Percentiles rank a stretch among this genome's conserved stretches.
These are phyloP conservation scores for Aphanocladium album DNA, from an alignment of 2,329 filamentous ascomycete genomes.

Conservation along the genomic window DNA sequence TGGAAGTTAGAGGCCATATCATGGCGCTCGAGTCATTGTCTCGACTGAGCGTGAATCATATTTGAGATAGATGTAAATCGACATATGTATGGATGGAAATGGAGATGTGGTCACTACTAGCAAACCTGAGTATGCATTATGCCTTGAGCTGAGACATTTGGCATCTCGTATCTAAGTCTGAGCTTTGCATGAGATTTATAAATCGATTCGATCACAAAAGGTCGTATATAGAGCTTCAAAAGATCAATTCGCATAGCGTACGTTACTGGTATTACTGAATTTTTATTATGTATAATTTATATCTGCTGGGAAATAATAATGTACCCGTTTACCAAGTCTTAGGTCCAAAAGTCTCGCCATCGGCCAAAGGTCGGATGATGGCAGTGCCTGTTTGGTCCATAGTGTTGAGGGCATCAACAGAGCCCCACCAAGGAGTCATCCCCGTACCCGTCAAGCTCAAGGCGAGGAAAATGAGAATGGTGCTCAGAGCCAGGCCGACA, in stretches of 20 bases:
- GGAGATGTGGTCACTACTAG: too few relatives aligned
- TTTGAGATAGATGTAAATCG: too few relatives aligned
- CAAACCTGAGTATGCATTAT: too few relatives aligned
- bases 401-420: conserved; percentile 28
- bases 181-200: not conserved
- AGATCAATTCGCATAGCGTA: not conserved
- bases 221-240: not conserved
- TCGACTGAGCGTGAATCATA: too few relatives aligned
- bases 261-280: not conserved
- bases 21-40: too few relatives aligned
- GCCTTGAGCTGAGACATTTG: too few relatives aligned
- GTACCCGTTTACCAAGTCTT: conserved; percentile 16
- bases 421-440: conserved; percentile 46
- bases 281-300: not conserved
- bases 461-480: conserved; percentile 44
- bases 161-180: too few relatives aligned
- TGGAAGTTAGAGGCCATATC: too few relatives aligned
- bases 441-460: conserved; percentile 37
- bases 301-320: not conserved
- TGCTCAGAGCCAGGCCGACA: conserved; percentile 47
- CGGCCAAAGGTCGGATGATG: conserved; percentile 20
- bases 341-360: conserved; percentile 23
- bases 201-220: not conserved
- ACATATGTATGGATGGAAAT: too few relatives aligned
- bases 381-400: conserved; percentile 22